Evolutionary conservation across 1,284 basidiomycete genomes (phyloP), one percentile per base, ranked within the genome.

Genomic region (Sutorius eximius): DNA sequence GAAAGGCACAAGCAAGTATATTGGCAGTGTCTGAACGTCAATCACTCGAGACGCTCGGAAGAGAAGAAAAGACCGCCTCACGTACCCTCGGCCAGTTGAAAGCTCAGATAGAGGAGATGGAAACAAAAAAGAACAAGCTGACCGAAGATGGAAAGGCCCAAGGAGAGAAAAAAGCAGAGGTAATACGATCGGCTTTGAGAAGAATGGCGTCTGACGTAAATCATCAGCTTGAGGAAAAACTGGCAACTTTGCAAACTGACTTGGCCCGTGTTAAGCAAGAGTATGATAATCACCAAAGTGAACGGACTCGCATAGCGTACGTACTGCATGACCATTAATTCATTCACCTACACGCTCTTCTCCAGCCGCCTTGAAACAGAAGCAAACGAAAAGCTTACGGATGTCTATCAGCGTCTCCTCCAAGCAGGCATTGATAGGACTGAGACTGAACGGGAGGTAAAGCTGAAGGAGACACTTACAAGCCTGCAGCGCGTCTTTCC

Each of bases 11-110:
- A 24, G 89, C 93, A 7, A 91, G 86, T 57, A 75, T 88, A 2
- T 81, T 89, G 41, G 94, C 91, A 0, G 86, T 95, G 1, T 82
- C 87, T 34, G 95, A 98, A 70, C 89, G 97, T 1, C 93, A 97
- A 68, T 79, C 86, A 22, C 80, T 97, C 5, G 93, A 95, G 60
- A 82, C 83, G 0, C 78, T 95, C 2, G 79, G 79, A n/a, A 85
- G 94, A 56, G 92, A 98, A 53, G 86, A 90, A 63, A 93, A 95
- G 70, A 87, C 85, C 1, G 71, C 85, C 2, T 71, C 77, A 7
- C 85, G 93, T 36, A 78, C 83, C 1, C 77, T 94, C 10, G 74
- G 82, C 4, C 85, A 89, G 62, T 74, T 92, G 11, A 78, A 81
- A 52, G 81, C 85, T 59, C 90, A 87, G 65, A 78, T 88, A 33